These are phyloP conservation scores for Serendipita sp. DNA, from an alignment of 768 basidiomycete species.

Conservation along the genomic window DNA sequence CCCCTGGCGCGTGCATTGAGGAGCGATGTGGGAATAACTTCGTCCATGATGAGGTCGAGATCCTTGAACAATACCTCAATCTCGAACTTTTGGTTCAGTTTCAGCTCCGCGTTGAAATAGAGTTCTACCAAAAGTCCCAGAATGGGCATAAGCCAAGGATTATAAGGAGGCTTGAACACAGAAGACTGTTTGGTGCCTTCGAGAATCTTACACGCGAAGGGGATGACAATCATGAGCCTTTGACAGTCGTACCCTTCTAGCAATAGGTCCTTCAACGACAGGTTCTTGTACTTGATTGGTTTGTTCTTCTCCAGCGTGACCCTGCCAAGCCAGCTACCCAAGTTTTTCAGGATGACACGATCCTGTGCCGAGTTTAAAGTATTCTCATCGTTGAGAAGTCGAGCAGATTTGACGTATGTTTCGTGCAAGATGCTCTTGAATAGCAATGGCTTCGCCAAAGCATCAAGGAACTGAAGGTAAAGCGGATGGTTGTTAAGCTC, in stretches of 20 bases:
- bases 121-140: conserved; percentile 81
- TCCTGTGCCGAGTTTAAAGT: conserved; percentile 75
- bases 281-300: conserved; percentile 82
- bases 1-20: conserved; percentile 52
- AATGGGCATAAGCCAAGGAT: conserved; percentile 97
- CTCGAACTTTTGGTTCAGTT: conserved; percentile 94
- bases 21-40: conserved; percentile 68
- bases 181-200: conserved; percentile 78
- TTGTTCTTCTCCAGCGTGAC: conserved; percentile 85
- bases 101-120: conserved; percentile 93
- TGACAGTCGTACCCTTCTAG: conserved; percentile 89
- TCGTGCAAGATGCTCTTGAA: conserved; percentile 79
- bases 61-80: conserved; percentile 93
- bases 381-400: conserved; percentile 80
- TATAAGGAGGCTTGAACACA: conserved; percentile 80
- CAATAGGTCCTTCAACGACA: conserved; percentile 95
- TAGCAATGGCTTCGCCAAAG: conserved; percentile 50
- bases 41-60: conserved; percentile 71
- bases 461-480: conserved; percentile 86
- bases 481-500: conserved; percentile 95
- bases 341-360: conserved; percentile 76
- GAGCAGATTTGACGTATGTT: conserved; percentile 74
- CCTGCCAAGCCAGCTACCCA: conserved; percentile 86
- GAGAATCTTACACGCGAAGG: conserved; percentile 94
- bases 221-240: conserved; percentile 82